Evolutionary conservation across 768 basidiomycete genomes (phyloP), one percentile per base, ranked within the genome.

Genomic region (Leucosporidium creatinivorum): DNA sequence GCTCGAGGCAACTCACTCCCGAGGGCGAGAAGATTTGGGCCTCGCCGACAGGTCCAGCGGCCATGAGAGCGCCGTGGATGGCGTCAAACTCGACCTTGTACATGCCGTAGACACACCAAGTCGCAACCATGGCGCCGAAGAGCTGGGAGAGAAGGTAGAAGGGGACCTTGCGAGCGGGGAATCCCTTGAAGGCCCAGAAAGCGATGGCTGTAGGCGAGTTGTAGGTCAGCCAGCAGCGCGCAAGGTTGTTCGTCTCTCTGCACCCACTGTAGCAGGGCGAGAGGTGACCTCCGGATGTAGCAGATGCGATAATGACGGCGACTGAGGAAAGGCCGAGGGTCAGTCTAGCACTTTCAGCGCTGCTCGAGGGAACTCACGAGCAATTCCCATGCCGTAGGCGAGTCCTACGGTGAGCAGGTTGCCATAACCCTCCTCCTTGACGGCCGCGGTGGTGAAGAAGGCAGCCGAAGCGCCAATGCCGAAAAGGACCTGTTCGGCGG

Each of bases 131-230:
- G 18, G 82, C 84, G 7, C 87, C 88, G 6, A 87, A 69, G 68
- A 87, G 81, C 74, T 89, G 88, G 0, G 86, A 83, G 18, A 82
- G 51, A 66, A 88, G 85, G 73, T 87, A 88, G 77, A 86, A 87
- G 0, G 89, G 89, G 0, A 89, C 89, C 76, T 91, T 91, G 71
- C 81, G 82, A 86, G 87, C 87, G 0, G 89, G 88, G 77, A 91
- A 90, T 56, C 81, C 82, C 69, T 89, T 84, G 77, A 85, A 85
- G 3, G 84, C 80, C 6, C 87, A 87, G 55, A 89, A 74, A 19
- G 85, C 82, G 59, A 91, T 77, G 23, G 89, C 57, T 58, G 57
- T 3, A 30, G 17, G 39, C 21, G 36, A 59, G 44, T n/a, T n/a
- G n/a, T n/a, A 44, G 26, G 25, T 23, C 44, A 48, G 10, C 25